Conservation (phyloP, 176 grass and related monocot species). For the Eremochloa ophiuroides region DNA sequence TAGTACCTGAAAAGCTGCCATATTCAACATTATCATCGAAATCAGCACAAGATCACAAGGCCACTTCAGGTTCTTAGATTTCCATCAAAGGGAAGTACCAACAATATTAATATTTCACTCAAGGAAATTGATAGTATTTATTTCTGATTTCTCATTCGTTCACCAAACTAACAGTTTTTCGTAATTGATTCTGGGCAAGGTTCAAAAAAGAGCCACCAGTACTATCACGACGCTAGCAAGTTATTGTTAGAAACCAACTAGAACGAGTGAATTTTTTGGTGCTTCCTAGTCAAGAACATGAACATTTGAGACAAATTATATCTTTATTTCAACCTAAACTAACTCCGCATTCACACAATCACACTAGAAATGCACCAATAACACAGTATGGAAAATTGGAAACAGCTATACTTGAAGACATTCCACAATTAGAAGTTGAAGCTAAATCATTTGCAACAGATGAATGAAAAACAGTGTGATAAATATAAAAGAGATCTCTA, state of each 20-base stretch:
- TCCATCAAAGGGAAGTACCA: neutral
- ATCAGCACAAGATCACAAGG: neutral
- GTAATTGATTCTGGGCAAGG: neutral
- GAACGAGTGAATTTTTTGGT: neutral
- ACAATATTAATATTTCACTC: neutral
- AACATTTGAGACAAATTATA: neutral
- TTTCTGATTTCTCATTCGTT: neutral
- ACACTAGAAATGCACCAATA: neutral
- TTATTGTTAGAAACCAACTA: neutral
- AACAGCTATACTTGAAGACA: neutral
- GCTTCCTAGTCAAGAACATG: neutral
- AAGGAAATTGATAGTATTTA: neutral
- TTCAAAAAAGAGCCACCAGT: neutral
- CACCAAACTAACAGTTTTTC: neutral
- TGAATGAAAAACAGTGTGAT: neutral
- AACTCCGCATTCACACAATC: neutral
- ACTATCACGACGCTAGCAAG: neutral
- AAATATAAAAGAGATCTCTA: neutral
- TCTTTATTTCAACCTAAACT: neutral
- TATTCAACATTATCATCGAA: neutral
- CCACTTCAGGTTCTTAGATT: neutral
- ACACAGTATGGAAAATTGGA: neutral
- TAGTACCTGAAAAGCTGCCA: neutral
- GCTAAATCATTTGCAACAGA: neutral
- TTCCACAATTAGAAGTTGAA: neutral